Evolutionary conservation across 192 early-diverging fungal species (phyloP).

Genomic region (Gaertneriomyces semiglobifer): DNA sequence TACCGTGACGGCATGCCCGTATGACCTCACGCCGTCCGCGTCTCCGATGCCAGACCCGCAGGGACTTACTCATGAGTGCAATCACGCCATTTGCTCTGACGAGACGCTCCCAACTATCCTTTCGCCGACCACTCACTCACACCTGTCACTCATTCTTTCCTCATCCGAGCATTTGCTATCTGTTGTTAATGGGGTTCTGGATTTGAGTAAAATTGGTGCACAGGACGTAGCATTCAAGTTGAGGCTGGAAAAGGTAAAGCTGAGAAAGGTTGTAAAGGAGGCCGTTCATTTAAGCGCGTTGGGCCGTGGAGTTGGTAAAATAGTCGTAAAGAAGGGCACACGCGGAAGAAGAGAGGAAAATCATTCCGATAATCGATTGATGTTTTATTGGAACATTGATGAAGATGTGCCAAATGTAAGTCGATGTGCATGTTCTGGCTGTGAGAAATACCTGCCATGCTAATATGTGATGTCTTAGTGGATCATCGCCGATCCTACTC

Average conservation of each 20-base stretch:
- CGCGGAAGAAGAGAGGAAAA: background rate
- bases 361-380: background rate
- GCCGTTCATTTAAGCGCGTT: conserved; percentile 12
- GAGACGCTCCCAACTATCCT: background rate
- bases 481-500: conserved; percentile 20
- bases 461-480: background rate
- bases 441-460: too few species aligned
- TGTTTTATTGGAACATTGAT: conserved; percentile 15
- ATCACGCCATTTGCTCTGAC: too few species aligned
- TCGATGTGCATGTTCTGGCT: too few species aligned
- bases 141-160: conserved; percentile 27
- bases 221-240: conserved; percentile 28
- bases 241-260: background rate
- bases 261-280: conserved; percentile 23
- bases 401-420: conserved; percentile 8
- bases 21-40: too few species aligned
- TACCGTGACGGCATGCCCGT: too few species aligned
- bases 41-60: too few species aligned
- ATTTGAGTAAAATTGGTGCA: conserved; percentile 33
- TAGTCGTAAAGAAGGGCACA: background rate
- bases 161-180: conserved; percentile 28
- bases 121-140: conserved; percentile 9
- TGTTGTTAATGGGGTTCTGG: conserved; percentile 34
- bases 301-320: background rate
- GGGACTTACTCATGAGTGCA: too few species aligned